Evolutionary conservation across 2,329 filamentous ascomycete genomes (phyloP).

Genomic region (Scedosporium dehoogii): DNA sequence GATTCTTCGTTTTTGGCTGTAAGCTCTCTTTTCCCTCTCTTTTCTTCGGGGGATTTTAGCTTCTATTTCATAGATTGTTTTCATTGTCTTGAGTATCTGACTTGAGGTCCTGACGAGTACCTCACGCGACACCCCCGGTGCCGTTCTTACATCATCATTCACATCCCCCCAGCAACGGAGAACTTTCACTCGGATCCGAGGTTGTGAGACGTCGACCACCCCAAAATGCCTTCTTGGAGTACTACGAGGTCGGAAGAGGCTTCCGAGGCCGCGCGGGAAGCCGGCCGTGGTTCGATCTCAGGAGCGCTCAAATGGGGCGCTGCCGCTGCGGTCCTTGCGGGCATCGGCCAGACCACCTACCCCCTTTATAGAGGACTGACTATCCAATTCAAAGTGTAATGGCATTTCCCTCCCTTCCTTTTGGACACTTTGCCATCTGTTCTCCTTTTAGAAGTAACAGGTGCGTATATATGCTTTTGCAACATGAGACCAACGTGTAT

Average conservation of each 20-base stretch:
- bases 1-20: too few relatives aligned
- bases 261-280: constrained; percentile 61
- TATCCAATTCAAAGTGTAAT: constrained; percentile 69
- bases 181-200: background rate
- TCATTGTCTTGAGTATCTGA: background rate
- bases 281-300: constrained; percentile 52
- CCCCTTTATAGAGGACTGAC: constrained; percentile 65
- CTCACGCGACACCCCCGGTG: background rate
- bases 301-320: constrained; percentile 66
- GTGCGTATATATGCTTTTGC: background rate
- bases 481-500: background rate
- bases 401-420: constrained; percentile 12
- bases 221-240: constrained; percentile 40
- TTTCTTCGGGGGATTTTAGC: background rate
- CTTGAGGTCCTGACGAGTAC: background rate
- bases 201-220: too few relatives aligned
- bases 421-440: too few relatives aligned
- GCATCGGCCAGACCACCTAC: constrained; percentile 51
- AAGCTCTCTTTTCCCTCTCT: too few relatives aligned
- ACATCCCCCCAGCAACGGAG: background rate
- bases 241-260: constrained; percentile 56
- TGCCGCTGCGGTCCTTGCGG: constrained; percentile 52
- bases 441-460: too few relatives aligned
- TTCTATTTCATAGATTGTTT: background rate
- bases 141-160: background rate